Evolutionary conservation across 2,329 filamentous ascomycete species (phyloP).

Genomic region (Diaporthe capsici): DNA sequence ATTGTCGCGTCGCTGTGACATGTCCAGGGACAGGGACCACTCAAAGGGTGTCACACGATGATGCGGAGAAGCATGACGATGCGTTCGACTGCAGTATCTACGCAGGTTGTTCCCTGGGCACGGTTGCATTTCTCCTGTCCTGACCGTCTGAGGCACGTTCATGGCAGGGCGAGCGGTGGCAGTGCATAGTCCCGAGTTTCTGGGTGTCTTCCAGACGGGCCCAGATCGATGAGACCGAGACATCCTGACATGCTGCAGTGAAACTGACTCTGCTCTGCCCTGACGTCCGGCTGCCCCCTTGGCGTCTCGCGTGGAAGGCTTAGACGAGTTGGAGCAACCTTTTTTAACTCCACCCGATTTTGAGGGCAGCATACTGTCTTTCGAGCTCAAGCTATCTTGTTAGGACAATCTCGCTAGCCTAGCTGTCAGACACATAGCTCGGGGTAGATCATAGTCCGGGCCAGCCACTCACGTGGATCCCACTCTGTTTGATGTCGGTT

Average conservation of each 20-base stretch:
- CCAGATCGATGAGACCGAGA: slow-evolving; percentile 29
- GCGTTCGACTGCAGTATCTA: slow-evolving; percentile 3
- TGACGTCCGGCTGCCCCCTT: slow-evolving; percentile 4
- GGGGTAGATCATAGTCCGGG: background rate
- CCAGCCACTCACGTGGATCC: background rate
- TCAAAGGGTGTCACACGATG: slow-evolving; percentile 22
- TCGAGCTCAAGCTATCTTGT: background rate
- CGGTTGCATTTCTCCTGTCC: slow-evolving; percentile 31
- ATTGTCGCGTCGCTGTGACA: slow-evolving; percentile 18
- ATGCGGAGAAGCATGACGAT: slow-evolving; percentile 30
- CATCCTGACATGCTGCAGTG: slow-evolving; percentile 15
- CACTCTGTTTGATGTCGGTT: background rate
- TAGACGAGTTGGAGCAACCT: background rate
- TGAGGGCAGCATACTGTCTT: background rate
- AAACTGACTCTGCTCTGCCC: slow-evolving; percentile 1
- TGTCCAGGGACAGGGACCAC: slow-evolving; percentile 27
- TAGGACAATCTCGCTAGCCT: background rate
- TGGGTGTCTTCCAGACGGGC: slow-evolving; percentile 23
- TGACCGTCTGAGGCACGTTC: background rate
- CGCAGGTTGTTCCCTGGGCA: slow-evolving; percentile 28
- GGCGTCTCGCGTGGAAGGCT: background rate
- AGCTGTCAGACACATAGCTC: slow-evolving; percentile 13
- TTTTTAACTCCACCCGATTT: background rate
- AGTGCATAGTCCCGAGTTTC: slow-evolving; percentile 34
- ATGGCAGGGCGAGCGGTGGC: slow-evolving; percentile 26